Conservation (phyloP, 805 yeast species). For the Scheffersomyces ergatensis region DNA sequence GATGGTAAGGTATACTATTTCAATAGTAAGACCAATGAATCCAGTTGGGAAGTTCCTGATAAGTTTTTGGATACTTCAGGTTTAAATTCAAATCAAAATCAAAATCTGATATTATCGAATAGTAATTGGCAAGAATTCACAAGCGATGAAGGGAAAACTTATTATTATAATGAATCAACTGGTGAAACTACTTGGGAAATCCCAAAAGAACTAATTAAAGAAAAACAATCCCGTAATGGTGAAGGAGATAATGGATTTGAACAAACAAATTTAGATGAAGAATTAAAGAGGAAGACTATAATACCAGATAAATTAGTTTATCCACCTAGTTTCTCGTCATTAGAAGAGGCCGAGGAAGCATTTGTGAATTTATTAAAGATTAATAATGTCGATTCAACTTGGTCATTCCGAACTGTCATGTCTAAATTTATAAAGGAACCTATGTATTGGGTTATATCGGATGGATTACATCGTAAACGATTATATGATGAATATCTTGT, state of each 20-base stretch:
- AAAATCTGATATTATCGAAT: background rate
- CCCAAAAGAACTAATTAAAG: constrained; percentile 50
- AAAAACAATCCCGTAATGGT: background rate
- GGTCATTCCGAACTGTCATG: constrained; percentile 73
- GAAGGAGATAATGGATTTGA: background rate
- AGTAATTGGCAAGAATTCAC: constrained; percentile 40
- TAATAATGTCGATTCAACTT: constrained; percentile 61
- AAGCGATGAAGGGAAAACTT: constrained; percentile 56
- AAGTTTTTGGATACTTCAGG: constrained; percentile 31
- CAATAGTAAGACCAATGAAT: constrained; percentile 59
- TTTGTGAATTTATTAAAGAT: constrained; percentile 56
- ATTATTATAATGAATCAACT: constrained; percentile 66
- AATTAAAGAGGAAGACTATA: constrained; percentile 4
- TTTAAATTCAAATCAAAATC: constrained; percentile 17
- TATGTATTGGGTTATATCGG: constrained; percentile 65
- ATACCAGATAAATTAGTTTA: background rate
- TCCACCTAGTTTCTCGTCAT: background rate
- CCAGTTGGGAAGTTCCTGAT: constrained; percentile 81
- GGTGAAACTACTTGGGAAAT: constrained; percentile 77
- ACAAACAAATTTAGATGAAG: constrained; percentile 2
- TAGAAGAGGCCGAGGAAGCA: constrained; percentile 28
- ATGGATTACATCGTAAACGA: constrained; percentile 57
- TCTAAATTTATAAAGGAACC: constrained; percentile 54
- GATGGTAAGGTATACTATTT: constrained; percentile 73
- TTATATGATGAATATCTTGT: constrained; percentile 64